Percentiles rank a stretch among this genome's conserved stretches.
Evolutionary conservation across 306 rosid genomes (phyloP).

Genomic region (Datisca glomerata): DNA sequence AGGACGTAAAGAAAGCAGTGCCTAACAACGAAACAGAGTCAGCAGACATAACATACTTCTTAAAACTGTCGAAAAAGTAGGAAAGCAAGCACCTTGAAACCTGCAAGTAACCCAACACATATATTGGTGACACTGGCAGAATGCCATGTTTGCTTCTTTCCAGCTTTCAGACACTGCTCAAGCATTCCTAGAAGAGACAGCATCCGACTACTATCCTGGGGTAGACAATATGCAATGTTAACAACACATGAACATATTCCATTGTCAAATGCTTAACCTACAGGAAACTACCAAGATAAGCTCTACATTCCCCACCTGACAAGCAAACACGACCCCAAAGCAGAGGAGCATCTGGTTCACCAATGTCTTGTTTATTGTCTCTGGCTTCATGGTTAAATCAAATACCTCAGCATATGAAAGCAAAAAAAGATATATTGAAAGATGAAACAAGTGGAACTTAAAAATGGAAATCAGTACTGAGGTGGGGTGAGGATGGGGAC

Average conservation of each 20-base stretch:
- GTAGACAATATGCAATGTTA: conserved; percentile 22
- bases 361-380: conserved; percentile 82
- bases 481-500: no score
- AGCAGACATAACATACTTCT: conserved; percentile 8
- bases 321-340: conserved; percentile 83
- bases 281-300: conserved; percentile 13
- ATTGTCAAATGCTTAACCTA: no score
- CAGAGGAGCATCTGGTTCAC: conserved; percentile 97
- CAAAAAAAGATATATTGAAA: no score
- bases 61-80: conserved; percentile 14
- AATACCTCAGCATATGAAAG: conserved; percentile 22
- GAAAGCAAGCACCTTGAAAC: conserved; percentile 59
- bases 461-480: no score
- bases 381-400: conserved; percentile 66
- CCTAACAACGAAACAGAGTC: conserved; percentile 33
- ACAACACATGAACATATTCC: conserved; percentile 12
- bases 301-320: conserved; percentile 51
- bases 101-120: conserved; percentile 86
- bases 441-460: no score
- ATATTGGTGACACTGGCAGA: conserved; percentile 77
- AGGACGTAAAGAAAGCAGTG: conserved; percentile 53
- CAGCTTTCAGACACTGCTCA: conserved; percentile 90
- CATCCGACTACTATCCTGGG: conserved; percentile 82
- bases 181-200: conserved; percentile 71
- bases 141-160: conserved; percentile 84